These are phyloP conservation scores for Berkeleyomyces basicola DNA, from an alignment of 2,329 filamentous ascomycete genomes.

Conservation along the genomic window DNA sequence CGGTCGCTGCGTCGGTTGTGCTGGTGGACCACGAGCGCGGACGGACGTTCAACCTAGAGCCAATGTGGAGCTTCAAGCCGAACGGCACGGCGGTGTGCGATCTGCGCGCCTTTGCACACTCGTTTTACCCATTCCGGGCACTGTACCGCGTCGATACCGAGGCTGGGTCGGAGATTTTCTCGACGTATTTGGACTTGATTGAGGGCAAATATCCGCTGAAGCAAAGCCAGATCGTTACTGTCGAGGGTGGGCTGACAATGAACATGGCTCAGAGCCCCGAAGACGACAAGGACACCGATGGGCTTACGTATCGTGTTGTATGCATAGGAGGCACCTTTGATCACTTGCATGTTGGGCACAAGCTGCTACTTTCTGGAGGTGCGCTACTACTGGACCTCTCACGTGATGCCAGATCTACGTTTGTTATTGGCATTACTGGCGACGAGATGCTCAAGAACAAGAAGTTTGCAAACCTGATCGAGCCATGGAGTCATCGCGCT, in stretches of 20 bases:
- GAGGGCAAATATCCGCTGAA: conserved; percentile 31
- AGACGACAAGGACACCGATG: neutral
- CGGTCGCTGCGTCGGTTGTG: conserved; percentile 51
- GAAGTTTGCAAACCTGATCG: conserved; percentile 65
- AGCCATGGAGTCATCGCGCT: conserved; percentile 64
- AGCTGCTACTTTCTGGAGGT: conserved; percentile 83
- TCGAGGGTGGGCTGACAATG: conserved; percentile 32
- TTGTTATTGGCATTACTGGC: conserved; percentile 77
- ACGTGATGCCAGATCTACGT: conserved; percentile 26
- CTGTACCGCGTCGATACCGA: conserved; percentile 53
- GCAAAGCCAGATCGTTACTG: conserved; percentile 33
- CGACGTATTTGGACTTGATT: conserved; percentile 29
- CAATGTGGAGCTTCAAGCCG: conserved; percentile 23
- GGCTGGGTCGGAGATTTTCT: conserved; percentile 41
- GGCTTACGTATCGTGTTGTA: conserved; percentile 25
- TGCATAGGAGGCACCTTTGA: conserved; percentile 92
- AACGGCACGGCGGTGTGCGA: conserved; percentile 33
- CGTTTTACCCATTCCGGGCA: conserved; percentile 42
- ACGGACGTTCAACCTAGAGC: conserved; percentile 20
- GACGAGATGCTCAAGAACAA: conserved; percentile 79
- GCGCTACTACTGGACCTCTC: conserved; percentile 43
- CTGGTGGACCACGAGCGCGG: conserved; percentile 46
- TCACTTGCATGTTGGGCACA: conserved; percentile 88
- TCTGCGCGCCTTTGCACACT: conserved; percentile 34
- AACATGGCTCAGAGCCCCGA: neutral